Conservation (phyloP, 768 basidiomycete species). For the Tubosaeta sp. region DNA sequence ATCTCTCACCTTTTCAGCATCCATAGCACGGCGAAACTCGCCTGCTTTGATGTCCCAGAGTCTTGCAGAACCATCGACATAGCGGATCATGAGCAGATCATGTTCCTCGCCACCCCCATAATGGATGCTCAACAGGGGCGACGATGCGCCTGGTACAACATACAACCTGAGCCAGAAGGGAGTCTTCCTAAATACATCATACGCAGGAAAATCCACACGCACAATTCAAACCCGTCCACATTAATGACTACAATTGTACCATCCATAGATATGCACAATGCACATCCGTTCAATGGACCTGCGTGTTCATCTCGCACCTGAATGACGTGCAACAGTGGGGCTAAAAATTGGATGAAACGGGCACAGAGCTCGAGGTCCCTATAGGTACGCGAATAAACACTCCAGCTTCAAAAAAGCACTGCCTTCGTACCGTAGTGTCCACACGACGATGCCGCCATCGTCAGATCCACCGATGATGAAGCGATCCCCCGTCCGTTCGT, state of each 20-base stretch:
- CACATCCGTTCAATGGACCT: conserved; percentile 61
- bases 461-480: conserved; percentile 72
- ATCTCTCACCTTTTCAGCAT: conserved; percentile 69
- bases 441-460: conserved; percentile 74
- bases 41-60: conserved; percentile 82
- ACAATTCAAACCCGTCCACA: conserved; percentile 77
- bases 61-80: conserved; percentile 70
- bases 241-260: conserved; percentile 82
- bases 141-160: conserved; percentile 77
- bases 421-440: conserved; percentile 56
- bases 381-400: conserved; percentile 1
- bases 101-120: conserved; percentile 43
- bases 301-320: conserved; percentile 47
- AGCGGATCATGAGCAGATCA: conserved; percentile 72
- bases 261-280: conserved; percentile 68
- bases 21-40: conserved; percentile 85
- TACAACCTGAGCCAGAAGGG: conserved; percentile 49
- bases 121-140: conserved; percentile 59
- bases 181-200: not conserved
- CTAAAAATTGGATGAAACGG: conserved; percentile 69
- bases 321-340: conserved; percentile 56
- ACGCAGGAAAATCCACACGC: conserved; percentile 28
- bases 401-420: not conserved
- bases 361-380: conserved; percentile 66
- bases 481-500: conserved; percentile 54